Evolutionary conservation across 1,284 basidiomycete species (phyloP).

Genomic region (Leccinum colubrinum): DNA sequence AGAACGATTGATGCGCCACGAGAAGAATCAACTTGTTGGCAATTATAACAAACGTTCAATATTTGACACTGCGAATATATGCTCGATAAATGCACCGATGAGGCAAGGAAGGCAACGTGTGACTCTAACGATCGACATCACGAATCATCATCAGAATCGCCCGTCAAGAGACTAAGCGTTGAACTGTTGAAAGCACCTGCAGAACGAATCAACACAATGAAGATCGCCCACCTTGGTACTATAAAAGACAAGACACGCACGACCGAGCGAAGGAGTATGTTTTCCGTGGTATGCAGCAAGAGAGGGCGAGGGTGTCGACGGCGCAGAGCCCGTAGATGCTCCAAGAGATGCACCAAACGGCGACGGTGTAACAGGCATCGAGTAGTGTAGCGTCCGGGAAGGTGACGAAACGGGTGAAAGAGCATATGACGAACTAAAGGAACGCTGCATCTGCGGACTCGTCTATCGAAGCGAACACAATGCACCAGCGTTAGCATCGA

Average conservation of each 20-base stretch:
- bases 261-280: conserved; percentile 29
- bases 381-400: conserved; percentile 41
- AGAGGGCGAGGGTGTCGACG: conserved; percentile 40
- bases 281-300: conserved; percentile 32
- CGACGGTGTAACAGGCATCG: conserved; percentile 37
- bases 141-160: conserved; percentile 29
- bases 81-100: conserved; percentile 9
- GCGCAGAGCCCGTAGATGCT: conserved; percentile 35
- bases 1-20: background rate
- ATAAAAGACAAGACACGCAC: conserved; percentile 16
- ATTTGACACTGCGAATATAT: conserved; percentile 5
- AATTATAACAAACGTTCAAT: conserved; percentile 7
- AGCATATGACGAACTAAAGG: conserved; percentile 49
- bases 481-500: background rate
- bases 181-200: conserved; percentile 30
- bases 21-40: background rate
- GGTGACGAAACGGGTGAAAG: conserved; percentile 53
- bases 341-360: conserved; percentile 36
- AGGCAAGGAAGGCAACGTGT: background rate
- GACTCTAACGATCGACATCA: conserved; percentile 9
- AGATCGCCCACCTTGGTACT: background rate
- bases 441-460: conserved; percentile 53
- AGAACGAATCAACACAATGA: background rate
- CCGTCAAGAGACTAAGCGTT: conserved; percentile 25
- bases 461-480: conserved; percentile 32